A percentile compares a stretch with the other conserved stretches of the same genome.
Conservation (phyloP, 805 yeast species). For the Tetrapisispora taiwanensis region DNA sequence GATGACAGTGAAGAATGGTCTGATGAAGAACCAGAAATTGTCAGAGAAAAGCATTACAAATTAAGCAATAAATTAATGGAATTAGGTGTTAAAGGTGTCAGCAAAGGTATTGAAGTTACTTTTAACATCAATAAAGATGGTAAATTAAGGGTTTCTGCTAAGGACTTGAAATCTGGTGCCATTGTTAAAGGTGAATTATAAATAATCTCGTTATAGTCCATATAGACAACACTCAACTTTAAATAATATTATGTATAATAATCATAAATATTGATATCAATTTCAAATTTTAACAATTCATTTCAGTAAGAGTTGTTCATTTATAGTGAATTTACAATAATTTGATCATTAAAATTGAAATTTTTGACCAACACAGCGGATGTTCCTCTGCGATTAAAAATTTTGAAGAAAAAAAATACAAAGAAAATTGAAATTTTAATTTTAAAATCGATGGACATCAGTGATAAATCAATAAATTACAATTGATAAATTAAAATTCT, state of each 20-base stretch:
- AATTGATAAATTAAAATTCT: too few relatives aligned
- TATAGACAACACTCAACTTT: background rate
- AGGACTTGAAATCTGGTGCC: slow-evolving; percentile 53
- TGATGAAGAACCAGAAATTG: slow-evolving; percentile 80
- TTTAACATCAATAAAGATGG: slow-evolving; percentile 52
- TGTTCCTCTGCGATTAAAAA: background rate
- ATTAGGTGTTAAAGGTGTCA: slow-evolving; percentile 62
- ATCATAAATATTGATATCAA: too few relatives aligned
- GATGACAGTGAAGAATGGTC: slow-evolving; percentile 29
- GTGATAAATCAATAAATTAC: too few relatives aligned
- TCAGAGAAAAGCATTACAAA: slow-evolving; percentile 62
- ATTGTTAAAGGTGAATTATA: slow-evolving; percentile 45
- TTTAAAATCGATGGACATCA: too few relatives aligned
- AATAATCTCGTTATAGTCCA: background rate
- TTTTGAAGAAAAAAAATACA: too few relatives aligned
- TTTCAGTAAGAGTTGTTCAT: too few relatives aligned
- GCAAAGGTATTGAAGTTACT: slow-evolving; percentile 52
- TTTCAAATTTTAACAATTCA: too few relatives aligned
- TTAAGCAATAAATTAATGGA: slow-evolving; percentile 71
- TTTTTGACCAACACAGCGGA: too few relatives aligned
- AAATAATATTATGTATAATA: too few relatives aligned
- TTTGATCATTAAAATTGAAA: too few relatives aligned
- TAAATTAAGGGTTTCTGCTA: slow-evolving; percentile 46
- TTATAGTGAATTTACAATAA: too few relatives aligned
- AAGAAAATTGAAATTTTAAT: too few relatives aligned